Conservation (phyloP, 2,329 filamentous ascomycete genomes). For the Aspergillus fijiensis region DNA sequence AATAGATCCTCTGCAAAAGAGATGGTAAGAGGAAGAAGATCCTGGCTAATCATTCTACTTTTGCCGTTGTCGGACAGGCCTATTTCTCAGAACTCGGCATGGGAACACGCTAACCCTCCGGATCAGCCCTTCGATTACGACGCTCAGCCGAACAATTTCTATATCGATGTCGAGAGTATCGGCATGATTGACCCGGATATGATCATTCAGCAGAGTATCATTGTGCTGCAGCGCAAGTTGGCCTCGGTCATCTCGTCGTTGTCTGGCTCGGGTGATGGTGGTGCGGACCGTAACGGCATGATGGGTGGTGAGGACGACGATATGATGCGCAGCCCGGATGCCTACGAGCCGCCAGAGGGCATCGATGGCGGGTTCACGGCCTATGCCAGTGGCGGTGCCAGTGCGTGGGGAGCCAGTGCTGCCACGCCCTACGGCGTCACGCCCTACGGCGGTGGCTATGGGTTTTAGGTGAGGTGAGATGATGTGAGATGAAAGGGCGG, state of each 20-base stretch:
- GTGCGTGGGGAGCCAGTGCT: constrained; percentile 64
- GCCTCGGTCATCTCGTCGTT: constrained; percentile 71
- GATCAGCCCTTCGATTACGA: constrained; percentile 90
- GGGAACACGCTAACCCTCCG: constrained; percentile 74
- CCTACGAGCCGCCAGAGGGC: constrained; percentile 47
- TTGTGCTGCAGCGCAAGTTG: constrained; percentile 85
- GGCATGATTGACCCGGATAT: constrained; percentile 86
- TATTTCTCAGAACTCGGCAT: constrained; percentile 54
- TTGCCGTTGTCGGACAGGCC: constrained; percentile 27
- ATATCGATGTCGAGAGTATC: constrained; percentile 87
- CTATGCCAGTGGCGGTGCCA: constrained; percentile 53
- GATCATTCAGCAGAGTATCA: constrained; percentile 85
- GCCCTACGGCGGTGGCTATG: constrained; percentile 29
- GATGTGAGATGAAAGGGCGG: not conserved
- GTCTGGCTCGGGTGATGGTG: constrained; percentile 49
- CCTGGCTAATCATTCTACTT: not conserved
- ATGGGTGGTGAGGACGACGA: constrained; percentile 45
- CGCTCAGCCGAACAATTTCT: constrained; percentile 80
- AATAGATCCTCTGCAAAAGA: not conserved
- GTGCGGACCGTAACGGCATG: constrained; percentile 55
- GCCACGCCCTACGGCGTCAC: constrained; percentile 59
- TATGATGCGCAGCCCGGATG: constrained; percentile 50
- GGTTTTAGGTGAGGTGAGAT: constrained; percentile 21
- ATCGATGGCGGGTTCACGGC: constrained; percentile 44
- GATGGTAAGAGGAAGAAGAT: not conserved